Evolutionary conservation across 2,329 filamentous ascomycete species (phyloP).

Genomic region (Chalaropsis ovoidea): DNA sequence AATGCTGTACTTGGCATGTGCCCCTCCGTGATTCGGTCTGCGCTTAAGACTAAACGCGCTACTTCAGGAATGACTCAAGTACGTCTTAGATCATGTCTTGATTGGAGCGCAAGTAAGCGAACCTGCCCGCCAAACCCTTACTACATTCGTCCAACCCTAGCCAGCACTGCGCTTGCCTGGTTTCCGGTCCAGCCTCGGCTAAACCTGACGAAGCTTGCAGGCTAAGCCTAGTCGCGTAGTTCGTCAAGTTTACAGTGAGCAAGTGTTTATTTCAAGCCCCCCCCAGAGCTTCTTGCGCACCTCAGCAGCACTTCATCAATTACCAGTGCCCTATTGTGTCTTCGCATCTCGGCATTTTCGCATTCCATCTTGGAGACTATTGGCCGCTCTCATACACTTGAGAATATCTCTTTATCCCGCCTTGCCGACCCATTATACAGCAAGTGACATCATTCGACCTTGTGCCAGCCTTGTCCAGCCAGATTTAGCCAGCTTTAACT

Average conservation of each 20-base stretch:
- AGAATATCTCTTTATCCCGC: background rate
- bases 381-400: background rate
- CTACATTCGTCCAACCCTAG: background rate
- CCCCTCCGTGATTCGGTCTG: background rate
- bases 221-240: constrained; percentile 2
- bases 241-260: background rate
- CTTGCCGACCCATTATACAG: background rate
- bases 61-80: background rate
- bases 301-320: background rate
- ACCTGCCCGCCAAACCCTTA: background rate
- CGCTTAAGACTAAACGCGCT: background rate
- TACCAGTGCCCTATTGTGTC: background rate
- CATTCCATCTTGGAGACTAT: background rate
- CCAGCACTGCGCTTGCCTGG: background rate
- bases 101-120: background rate
- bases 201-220: background rate
- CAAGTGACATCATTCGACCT: constrained; percentile 14
- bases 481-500: constrained; percentile 1
- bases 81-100: background rate
- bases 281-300: no score
- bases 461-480: background rate
- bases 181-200: background rate
- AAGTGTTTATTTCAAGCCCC: background rate
- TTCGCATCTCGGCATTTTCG: background rate
- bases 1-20: background rate